Evolutionary conservation across 306 rosid genomes (phyloP), one percentile per base, ranked within the genome.

Genomic region (Cicer arietinum): DNA sequence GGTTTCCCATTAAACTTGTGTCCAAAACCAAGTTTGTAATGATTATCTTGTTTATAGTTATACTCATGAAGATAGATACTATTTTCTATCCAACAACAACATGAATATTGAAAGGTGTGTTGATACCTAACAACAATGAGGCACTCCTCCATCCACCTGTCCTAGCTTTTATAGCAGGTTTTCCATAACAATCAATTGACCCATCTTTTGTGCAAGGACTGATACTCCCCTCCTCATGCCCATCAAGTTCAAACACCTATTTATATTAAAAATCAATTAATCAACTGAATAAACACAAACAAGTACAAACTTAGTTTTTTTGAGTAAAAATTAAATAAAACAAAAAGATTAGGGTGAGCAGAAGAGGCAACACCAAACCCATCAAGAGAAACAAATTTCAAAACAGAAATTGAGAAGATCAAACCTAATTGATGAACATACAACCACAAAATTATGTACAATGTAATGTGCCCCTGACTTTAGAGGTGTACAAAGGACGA

Each of bases 81-180:
- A 7, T 54, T n/a, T 59, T 73, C 11, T 1, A 14, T 10, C 8
- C 10, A 45, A 62, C 44, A 69, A 37, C 6, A 16, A 72, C 13
- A 51, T 39, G 52, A 42, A 35, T 13, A 37, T 22, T 0, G 64
- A 48, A 64, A 73, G 14, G 16, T 53, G 4, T 10, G 25, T 17
- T 4, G 1, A 52, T 43, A 88, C 92, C 90, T 82, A 88, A 56
- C 35, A 88, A 64, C 63, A 82, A 73, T 67, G 76, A 75, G 39
- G 89, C 92, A 81, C 89, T 77, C 76, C 74, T 80, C 90, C 92
- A 86, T 71, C 89, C 87, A 68, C 92, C 90, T 1, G 81, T 84
- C 39, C 58, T 80, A 50, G 78, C 35, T 68, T 51, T 88, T 6
- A 54, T 12, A 9, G 87, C 87, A 51, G 81, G 73, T 48, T 77